Base-by-base conservation (phyloP, 441 rosid species). In the Adansonia rubrostipa region DNA sequence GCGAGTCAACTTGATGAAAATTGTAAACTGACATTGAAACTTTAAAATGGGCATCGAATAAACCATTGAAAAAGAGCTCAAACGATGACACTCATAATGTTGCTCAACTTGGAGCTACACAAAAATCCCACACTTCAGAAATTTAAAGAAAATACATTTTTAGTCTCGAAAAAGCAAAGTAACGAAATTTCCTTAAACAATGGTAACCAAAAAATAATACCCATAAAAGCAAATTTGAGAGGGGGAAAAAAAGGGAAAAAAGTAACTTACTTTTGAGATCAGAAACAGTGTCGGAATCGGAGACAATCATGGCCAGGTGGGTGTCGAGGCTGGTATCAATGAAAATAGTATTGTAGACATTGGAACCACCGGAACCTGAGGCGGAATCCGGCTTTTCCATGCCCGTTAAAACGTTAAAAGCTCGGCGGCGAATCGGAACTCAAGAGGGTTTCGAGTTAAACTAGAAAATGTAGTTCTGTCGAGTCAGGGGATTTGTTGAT, bases 321-420 rank as follows among this genome's bases (percentile, higher is more conserved):
- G 93, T 91, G 10, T 78, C 83, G 71, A 91, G 85, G 85, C 56
- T 84, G 72, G 93, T 89, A 82, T 88, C 89, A 0, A 91, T 69
- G 82, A 88, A 89, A 68, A 89, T 87, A 1, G 86, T 63, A 15
- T 67, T 50, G 60, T 40, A 54, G 19, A 75, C 15, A 1, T 79
- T 44, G 24, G 77, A 6, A 9, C 57, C 82, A 36, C 62, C 82
- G 62, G 80, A 70, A 64, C 74, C 86, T 71, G 81, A 50, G 13
- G 65, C 60, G 24, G 78, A 73, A 58, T 9, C 47, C 62, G 78
- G 54, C 6, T 50, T 74, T 50, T 45, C 82, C n/a, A n/a, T n/a
- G n/a, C n/a, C n/a, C n/a, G n/a, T n/a, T n/a, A n/a, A n/a, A n/a
- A n/a, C n/a, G n/a, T n/a, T n/a, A n/a, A n/a, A n/a, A n/a, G n/a